Percentiles rank a stretch among this genome's conserved stretches.
phyloP scores from a whole-genome alignment of 2,329 filamentous ascomycete species.

The Colletotrichum aenigma region DNA sequence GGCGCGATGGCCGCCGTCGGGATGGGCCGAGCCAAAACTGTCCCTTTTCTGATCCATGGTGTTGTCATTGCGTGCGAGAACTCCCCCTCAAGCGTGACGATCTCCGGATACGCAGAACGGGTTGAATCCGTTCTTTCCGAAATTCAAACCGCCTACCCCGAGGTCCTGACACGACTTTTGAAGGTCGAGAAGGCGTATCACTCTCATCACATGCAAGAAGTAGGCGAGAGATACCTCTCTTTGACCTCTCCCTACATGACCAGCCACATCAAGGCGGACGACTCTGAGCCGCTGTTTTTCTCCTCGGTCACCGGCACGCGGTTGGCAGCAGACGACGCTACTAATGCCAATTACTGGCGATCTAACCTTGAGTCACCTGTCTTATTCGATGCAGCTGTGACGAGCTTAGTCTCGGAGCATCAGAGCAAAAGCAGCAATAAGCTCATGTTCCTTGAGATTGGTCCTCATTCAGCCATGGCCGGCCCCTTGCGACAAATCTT shows the following conservation, averaged over 20 bases:
- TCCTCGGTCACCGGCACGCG: conserved; percentile 30
- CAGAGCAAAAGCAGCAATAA: neutral
- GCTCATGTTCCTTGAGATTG: neutral
- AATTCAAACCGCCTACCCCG: conserved; percentile 14
- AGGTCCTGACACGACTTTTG: neutral
- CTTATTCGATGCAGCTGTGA: neutral
- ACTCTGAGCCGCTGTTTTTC: neutral
- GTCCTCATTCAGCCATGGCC: neutral
- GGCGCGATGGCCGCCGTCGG: neutral
- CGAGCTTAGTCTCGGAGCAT: neutral
- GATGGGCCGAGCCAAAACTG: neutral
- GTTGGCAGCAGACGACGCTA: conserved; percentile 6
- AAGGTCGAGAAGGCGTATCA: conserved; percentile 7
- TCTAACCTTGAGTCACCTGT: neutral
- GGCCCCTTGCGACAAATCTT: neutral
- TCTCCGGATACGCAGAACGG: neutral
- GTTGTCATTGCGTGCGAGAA: conserved; percentile 9
- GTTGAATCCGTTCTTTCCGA: neutral
- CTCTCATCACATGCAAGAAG: neutral
- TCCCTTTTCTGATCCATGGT: neutral
- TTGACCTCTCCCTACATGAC: neutral
- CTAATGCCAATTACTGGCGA: neutral
- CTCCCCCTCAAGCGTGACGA: neutral
- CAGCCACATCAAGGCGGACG: neutral
- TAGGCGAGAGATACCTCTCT: conserved; percentile 12